These are phyloP conservation scores for Furcasterigmium sp. DNA, from an alignment of 2,329 filamentous ascomycete genomes.

Conservation along the genomic window DNA sequence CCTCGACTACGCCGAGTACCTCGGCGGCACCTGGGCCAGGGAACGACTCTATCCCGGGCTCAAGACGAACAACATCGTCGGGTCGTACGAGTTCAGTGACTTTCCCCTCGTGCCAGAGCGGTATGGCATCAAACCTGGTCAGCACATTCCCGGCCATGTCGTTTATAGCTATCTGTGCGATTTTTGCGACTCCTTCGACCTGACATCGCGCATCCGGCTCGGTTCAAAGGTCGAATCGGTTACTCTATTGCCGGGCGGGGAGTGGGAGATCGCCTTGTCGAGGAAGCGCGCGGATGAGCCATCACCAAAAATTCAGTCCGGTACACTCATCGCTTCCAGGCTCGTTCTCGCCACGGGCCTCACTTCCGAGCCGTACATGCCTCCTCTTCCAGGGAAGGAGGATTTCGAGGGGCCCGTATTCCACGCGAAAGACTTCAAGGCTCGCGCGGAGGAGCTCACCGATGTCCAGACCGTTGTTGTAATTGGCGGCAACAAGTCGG, in stretches of 20 bases:
- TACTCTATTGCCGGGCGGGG: not conserved
- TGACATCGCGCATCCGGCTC: constrained; percentile 5
- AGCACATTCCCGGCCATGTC: constrained; percentile 8
- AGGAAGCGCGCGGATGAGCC: no score
- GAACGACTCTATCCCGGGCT: constrained; percentile 10
- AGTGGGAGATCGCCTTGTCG: constrained; percentile 4
- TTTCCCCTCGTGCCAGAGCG: constrained; percentile 7
- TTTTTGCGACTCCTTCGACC: constrained; percentile 5
- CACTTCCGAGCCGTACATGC: constrained; percentile 10
- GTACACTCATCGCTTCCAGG: constrained; percentile 3
- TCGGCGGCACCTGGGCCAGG: constrained; percentile 11
- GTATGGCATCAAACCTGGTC: constrained; percentile 5
- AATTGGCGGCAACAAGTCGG: constrained; percentile 13
- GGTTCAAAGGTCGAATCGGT: constrained; percentile 5
- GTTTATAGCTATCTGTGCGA: constrained; percentile 10
- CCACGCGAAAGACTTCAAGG: constrained; percentile 12
- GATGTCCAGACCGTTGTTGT: constrained; percentile 8
- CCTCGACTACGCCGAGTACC: constrained; percentile 4
- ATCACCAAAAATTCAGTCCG: not conserved
- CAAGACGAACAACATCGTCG: constrained; percentile 12
- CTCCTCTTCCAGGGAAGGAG: constrained; percentile 5
- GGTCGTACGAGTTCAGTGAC: constrained; percentile 10
- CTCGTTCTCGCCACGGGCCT: constrained; percentile 13
- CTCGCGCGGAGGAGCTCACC: constrained; percentile 1
- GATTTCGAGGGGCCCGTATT: constrained; percentile 10